These are phyloP conservation scores for Globisporangium okanoganense DNA, from an alignment of 352 stramenopile genomes.

Conservation along the genomic window DNA sequence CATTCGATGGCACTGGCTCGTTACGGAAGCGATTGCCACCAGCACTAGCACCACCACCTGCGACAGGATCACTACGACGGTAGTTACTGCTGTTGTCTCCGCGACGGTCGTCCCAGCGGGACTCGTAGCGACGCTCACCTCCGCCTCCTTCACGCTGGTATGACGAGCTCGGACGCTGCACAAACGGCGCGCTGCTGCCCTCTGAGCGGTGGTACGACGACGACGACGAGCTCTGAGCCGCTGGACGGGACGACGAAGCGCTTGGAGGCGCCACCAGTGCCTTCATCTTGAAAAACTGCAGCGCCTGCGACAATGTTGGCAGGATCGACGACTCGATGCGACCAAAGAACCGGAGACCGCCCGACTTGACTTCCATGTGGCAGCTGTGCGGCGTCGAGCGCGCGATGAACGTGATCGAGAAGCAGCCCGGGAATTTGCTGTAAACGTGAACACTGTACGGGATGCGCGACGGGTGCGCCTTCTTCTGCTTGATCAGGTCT, in stretches of 20 bases:
- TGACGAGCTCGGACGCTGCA: conserved; percentile 39
- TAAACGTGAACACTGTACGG: conserved; percentile 85
- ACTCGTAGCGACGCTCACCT: conserved; percentile 50
- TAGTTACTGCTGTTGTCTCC: conserved; percentile 22
- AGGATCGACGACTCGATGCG: conserved; percentile 85
- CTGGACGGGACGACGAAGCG: conserved; percentile 25
- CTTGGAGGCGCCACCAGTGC: conserved; percentile 54
- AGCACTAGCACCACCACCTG: neutral
- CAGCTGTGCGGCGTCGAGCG: conserved; percentile 81
- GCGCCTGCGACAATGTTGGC: conserved; percentile 66
- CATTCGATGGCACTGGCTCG: conserved; percentile 4
- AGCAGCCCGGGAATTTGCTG: conserved; percentile 84
- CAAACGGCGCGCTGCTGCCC: conserved; percentile 48
- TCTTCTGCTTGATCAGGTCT: conserved; percentile 88
- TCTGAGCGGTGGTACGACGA: conserved; percentile 45
- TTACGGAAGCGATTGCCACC: conserved; percentile 12
- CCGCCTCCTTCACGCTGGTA: conserved; percentile 30
- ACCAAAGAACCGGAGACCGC: conserved; percentile 83
- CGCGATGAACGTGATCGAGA: conserved; percentile 87
- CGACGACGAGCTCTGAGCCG: conserved; percentile 19
- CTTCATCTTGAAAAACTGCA: conserved; percentile 91
- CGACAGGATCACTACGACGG: conserved; percentile 15
- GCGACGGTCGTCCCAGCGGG: conserved; percentile 70
- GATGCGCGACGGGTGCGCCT: conserved; percentile 76
- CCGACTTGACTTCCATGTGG: conserved; percentile 85